Evolutionary conservation across 1,139 yeast genomes (phyloP), one percentile per base, ranked within the genome.

Genomic region (Magnusiomyces tetraspermus): DNA sequence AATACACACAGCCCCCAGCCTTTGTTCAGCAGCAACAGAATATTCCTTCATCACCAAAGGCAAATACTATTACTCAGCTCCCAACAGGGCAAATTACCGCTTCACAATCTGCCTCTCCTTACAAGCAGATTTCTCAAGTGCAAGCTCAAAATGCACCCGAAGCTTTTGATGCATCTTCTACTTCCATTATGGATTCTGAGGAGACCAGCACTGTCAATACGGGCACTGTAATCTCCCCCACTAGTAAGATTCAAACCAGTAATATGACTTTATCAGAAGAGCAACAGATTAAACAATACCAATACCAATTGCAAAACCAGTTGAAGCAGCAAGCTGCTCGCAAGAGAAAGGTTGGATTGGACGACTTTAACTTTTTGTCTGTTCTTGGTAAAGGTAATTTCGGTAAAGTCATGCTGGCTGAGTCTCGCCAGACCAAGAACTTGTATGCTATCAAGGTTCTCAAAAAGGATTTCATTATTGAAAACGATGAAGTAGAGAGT

Each of bases 301-400:
- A 53, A 37, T 24, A 49, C 28, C 55, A 56, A 42, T 44, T 42
- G 44, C 55, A 52, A 17, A 52, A 42, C 13, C 54, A 50, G 24
- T 41, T 24, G 8, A 23, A 58, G 24, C 40, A 55, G 3, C 61
- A 62, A 1, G 38, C 52, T 21, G 48, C 53, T 40, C 56, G 57
- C 22, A 59, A 60, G 38, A 79, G 85, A 63, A 88, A 88, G 71
- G 84, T 90, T 55, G 97, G 97, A 0, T 77, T 92, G 59, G 97
- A 92, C 67, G 97, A 92, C 70, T 92, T 90, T 75, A 86, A 87
- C 63, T 85, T 92, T 63, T 73, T 92, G 63, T 95, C 97, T 11
- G 98, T 92, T 8, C 76, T 92, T 59, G 98, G 98, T 65, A 90
- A 89, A 67, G 98, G 97, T 71, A 92, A 92, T 67, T 92, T 92